phyloP scores from a whole-genome alignment of 495 filamentous ascomycete genomes.

The Hypoxylon fragiforme region DNA sequence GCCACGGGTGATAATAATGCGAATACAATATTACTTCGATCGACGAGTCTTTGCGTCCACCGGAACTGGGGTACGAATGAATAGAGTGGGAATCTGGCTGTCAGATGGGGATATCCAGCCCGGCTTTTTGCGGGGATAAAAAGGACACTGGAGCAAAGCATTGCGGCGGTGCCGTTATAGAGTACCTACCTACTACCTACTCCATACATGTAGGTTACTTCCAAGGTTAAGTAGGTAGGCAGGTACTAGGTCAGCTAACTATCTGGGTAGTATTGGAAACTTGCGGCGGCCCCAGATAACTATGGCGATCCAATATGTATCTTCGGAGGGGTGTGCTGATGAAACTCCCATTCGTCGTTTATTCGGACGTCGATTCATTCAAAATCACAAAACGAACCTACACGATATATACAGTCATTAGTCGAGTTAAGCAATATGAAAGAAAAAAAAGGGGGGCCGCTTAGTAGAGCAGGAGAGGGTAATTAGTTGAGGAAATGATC shows the following conservation, averaged over 20 bases:
- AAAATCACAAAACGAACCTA: background rate
- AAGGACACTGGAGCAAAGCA: constrained; percentile 12
- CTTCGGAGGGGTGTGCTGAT: constrained; percentile 14
- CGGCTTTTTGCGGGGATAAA: constrained; percentile 35
- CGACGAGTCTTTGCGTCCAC: constrained; percentile 22
- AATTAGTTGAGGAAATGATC: no score
- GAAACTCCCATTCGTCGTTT: constrained; percentile 24
- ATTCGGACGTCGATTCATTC: constrained; percentile 25
- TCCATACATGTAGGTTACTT: no score
- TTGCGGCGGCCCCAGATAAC: constrained; percentile 29
- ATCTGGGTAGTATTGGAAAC: constrained; percentile 31
- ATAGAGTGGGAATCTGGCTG: constrained; percentile 19
- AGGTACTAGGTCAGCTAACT: no score
- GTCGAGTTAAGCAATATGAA: no score
- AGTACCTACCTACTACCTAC: no score
- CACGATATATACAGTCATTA: no score
- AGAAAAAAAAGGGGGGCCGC: background rate
- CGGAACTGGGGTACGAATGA: constrained; percentile 19
- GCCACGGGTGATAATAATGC: constrained; percentile 17
- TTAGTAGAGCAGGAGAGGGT: background rate
- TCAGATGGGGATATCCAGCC: constrained; percentile 30
- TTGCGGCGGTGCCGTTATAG: constrained; percentile 20
- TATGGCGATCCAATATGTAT: constrained; percentile 34
- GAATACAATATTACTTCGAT: constrained; percentile 27
- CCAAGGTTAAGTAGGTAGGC: no score